A percentile compares a stretch with the other conserved stretches of the same genome.
Evolutionary conservation across 2,329 filamentous ascomycete genomes (phyloP).

Genomic region (Monilinia fructicola): DNA sequence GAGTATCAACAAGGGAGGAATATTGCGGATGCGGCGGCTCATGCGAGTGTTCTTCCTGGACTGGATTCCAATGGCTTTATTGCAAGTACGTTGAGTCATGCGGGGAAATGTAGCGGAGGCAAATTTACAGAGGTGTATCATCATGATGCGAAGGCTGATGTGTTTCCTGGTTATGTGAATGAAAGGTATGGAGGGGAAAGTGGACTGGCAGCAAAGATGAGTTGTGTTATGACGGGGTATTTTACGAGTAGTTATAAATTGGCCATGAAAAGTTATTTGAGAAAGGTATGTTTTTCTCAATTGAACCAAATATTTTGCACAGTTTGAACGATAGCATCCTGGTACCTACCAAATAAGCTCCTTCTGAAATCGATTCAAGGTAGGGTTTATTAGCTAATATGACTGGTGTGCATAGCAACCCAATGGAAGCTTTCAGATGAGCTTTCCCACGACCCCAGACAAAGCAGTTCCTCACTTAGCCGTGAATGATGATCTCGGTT

Average conservation of each 20-base stretch:
- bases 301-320: not conserved
- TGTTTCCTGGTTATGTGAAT: conserved; percentile 40
- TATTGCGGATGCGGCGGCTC: conserved; percentile 54
- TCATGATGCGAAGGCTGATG: conserved; percentile 53
- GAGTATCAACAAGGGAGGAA: conserved; percentile 55
- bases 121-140: conserved; percentile 51
- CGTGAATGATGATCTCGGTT: conserved; percentile 46
- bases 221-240: conserved; percentile 42
- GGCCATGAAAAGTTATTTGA: conserved; percentile 48
- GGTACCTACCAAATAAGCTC: too few species aligned
- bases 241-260: conserved; percentile 48
- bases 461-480: conserved; percentile 44
- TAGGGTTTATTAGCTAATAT: not conserved
- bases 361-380: not conserved
- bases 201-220: conserved; percentile 49
- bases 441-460: conserved; percentile 47
- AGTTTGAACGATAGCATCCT: not conserved
- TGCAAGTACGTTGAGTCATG: conserved; percentile 47
- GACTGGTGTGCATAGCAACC: conserved; percentile 36
- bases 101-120: conserved; percentile 47
- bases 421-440: conserved; percentile 49
- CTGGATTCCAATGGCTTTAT: conserved; percentile 40
- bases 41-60: conserved; percentile 38
- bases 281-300: conserved; percentile 43
- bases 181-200: conserved; percentile 43